These are phyloP conservation scores for Aspergillus pseudoterreus DNA, from an alignment of 2,329 filamentous ascomycete genomes.

Conservation along the genomic window DNA sequence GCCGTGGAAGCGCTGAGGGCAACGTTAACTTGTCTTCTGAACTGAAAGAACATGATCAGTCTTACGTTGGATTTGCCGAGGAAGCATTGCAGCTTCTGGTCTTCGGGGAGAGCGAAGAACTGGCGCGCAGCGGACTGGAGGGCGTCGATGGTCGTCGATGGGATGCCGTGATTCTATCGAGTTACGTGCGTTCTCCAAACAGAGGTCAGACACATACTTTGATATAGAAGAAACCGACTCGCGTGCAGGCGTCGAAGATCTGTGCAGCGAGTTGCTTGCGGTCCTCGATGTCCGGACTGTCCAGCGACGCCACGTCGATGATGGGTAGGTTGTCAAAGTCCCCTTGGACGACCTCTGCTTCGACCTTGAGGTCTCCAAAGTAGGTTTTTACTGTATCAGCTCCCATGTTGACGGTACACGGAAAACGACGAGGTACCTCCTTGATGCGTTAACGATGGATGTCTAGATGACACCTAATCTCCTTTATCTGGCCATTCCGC, in stretches of 20 bases:
- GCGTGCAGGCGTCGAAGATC: constrained; percentile 38
- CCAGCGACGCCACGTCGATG: constrained; percentile 44
- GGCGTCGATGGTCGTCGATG: constrained; percentile 10
- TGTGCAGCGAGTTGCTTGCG: constrained; percentile 38
- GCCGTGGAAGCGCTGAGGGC: constrained; percentile 20
- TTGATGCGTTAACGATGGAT: too few relatives aligned
- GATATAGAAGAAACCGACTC: constrained; percentile 47
- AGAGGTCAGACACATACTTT: constrained; percentile 14
- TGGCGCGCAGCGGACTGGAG: constrained; percentile 26
- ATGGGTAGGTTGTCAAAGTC: constrained; percentile 36
- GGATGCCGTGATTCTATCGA: constrained; percentile 22
- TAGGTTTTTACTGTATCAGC: not conserved
- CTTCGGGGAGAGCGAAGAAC: constrained; percentile 40
- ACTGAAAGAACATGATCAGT: too few relatives aligned
- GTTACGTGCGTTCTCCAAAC: not conserved
- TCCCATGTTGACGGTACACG: not conserved
- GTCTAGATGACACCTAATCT: too few relatives aligned
- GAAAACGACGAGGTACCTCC: too few relatives aligned
- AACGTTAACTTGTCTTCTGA: too few relatives aligned
- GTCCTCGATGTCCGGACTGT: constrained; percentile 31
- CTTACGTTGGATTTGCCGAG: constrained; percentile 26
- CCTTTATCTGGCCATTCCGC: not conserved
- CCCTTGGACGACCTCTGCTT: not conserved
- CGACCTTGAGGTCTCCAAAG: not conserved
- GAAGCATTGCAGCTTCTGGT: constrained; percentile 43